Percentiles rank a stretch among this genome's conserved stretches.
These are phyloP conservation scores for Trichocladium uniseriatum DNA, from an alignment of 495 filamentous ascomycete species.

Conservation along the genomic window DNA sequence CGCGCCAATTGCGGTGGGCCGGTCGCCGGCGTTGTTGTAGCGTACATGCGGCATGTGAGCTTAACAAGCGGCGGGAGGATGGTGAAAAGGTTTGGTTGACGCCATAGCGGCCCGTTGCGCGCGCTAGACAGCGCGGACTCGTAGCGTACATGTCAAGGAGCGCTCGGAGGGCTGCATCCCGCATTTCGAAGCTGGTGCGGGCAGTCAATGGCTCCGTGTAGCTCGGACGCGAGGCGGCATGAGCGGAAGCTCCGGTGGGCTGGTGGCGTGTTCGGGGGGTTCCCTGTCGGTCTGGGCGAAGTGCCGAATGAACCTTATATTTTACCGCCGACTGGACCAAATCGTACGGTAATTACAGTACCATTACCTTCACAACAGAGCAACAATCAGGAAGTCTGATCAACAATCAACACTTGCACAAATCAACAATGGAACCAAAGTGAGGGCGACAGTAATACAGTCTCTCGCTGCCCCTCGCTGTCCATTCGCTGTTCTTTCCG, in stretches of 20 bases:
- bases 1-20: not conserved
- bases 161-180: slow-evolving; percentile 5
- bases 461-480: slow-evolving; percentile 1
- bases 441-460: slow-evolving; percentile 2
- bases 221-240: not conserved
- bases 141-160: slow-evolving; percentile 19
- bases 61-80: not conserved
- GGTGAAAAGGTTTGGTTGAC: not conserved
- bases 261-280: too few relatives aligned
- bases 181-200: not conserved
- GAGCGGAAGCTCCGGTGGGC: not conserved
- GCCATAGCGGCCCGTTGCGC: not conserved
- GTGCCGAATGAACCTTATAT: too few relatives aligned
- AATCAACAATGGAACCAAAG: not conserved
- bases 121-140: slow-evolving; percentile 13
- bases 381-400: too few relatives aligned
- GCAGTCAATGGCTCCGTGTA: slow-evolving; percentile 11
- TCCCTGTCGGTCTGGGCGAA: too few relatives aligned
- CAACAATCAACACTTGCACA: too few relatives aligned
- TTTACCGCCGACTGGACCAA: too few relatives aligned
- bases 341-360: too few relatives aligned
- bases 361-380: too few relatives aligned
- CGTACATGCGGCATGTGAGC: not conserved
- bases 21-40: not conserved
- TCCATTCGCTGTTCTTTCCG: not conserved